Evolutionary conservation across 2,329 filamentous ascomycete genomes (phyloP).

Genomic region (Monascus ruber): DNA sequence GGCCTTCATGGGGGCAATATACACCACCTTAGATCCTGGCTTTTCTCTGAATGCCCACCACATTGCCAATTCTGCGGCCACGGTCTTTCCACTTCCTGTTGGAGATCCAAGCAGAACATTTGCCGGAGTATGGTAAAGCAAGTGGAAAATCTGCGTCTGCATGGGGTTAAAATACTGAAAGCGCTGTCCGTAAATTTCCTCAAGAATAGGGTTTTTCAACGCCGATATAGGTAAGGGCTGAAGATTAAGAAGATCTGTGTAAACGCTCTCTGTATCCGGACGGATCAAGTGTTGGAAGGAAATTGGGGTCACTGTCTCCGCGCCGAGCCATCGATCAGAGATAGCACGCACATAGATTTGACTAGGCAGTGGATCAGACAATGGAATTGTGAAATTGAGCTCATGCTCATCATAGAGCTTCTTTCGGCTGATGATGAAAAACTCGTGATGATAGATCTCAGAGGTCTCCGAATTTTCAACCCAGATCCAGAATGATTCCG

Average conservation of each 20-base stretch:
- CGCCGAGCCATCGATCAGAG: slow-evolving; percentile 91
- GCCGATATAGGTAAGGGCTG: slow-evolving; percentile 81
- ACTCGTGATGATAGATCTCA: slow-evolving; percentile 96
- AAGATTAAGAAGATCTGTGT: slow-evolving; percentile 84
- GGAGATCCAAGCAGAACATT: slow-evolving; percentile 93
- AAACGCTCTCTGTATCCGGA: slow-evolving; percentile 93
- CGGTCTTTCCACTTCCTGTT: slow-evolving; percentile 94
- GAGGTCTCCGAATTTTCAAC: slow-evolving; percentile 96
- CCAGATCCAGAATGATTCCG: slow-evolving; percentile 97
- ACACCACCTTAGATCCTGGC: slow-evolving; percentile 93
- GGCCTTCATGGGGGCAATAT: slow-evolving; percentile 98
- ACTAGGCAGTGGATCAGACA: slow-evolving; percentile 82
- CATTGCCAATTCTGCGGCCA: slow-evolving; percentile 93
- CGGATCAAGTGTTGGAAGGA: slow-evolving; percentile 97
- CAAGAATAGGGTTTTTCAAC: slow-evolving; percentile 72
- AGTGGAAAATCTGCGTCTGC: slow-evolving; percentile 98
- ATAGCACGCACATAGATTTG: slow-evolving; percentile 94
- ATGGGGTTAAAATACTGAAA: slow-evolving; percentile 99
- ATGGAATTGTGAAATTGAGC: slow-evolving; percentile 90
- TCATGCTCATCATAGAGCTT: slow-evolving; percentile 96
- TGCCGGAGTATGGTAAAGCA: slow-evolving; percentile 78
- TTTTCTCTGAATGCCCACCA: slow-evolving; percentile 98
- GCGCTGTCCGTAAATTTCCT: slow-evolving; percentile 76
- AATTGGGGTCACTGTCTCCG: slow-evolving; percentile 87
- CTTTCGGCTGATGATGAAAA: slow-evolving; percentile 79